A percentile compares a stretch with the other conserved stretches of the same genome.
phyloP scores from a whole-genome alignment of 2,329 filamentous ascomycete genomes.

The Neophaeococcomyces aloes region DNA sequence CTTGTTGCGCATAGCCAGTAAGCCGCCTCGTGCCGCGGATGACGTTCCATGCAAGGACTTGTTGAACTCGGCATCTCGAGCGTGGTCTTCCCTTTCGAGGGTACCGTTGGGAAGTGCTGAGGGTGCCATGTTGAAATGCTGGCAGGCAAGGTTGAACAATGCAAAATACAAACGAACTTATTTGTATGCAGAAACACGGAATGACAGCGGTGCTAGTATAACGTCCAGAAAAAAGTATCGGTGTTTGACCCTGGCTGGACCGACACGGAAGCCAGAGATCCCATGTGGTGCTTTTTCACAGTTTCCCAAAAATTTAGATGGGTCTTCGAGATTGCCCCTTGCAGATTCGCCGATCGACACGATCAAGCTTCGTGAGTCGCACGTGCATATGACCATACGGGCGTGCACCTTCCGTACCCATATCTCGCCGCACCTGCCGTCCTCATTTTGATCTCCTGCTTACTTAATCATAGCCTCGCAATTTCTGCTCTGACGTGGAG shows the following conservation, averaged over 20 bases:
- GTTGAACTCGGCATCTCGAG: conserved; percentile 82
- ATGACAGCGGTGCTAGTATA: conserved; percentile 10
- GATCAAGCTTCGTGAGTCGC: no score
- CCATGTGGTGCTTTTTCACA: conserved; percentile 6
- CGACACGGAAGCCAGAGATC: background rate
- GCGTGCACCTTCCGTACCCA: background rate
- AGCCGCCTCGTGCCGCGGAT: conserved; percentile 57
- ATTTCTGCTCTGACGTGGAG: background rate
- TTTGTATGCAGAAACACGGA: no score
- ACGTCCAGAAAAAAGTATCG: background rate
- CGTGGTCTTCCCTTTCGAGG: conserved; percentile 73
- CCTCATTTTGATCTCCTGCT: no score
- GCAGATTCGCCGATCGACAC: background rate
- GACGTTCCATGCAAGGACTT: conserved; percentile 74
- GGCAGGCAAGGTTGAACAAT: conserved; percentile 9
- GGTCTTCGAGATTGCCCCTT: conserved; percentile 3
- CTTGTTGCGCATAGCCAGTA: conserved; percentile 79
- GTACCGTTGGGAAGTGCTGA: conserved; percentile 11
- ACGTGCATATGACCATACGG: conserved; percentile 3
- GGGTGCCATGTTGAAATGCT: conserved; percentile 40
- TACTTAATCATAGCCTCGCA: background rate
- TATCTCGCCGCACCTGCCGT: no score
- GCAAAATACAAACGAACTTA: conserved; percentile 10
- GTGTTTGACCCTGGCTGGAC: background rate
- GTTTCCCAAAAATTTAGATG: conserved; percentile 3